Evolutionary conservation across 2,329 filamentous ascomycete genomes (phyloP).

Genomic region (Penicillium sp.): DNA sequence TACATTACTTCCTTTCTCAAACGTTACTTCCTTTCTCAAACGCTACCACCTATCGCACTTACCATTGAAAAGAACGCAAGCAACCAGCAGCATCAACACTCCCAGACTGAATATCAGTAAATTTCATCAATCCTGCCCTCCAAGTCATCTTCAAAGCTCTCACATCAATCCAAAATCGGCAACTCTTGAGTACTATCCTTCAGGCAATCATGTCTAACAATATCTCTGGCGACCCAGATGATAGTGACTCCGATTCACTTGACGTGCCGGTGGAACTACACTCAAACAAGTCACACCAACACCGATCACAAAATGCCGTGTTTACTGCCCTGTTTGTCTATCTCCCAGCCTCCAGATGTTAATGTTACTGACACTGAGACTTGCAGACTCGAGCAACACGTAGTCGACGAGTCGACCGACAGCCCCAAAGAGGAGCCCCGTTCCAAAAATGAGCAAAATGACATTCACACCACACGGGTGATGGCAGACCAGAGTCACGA

Average conservation of each 20-base stretch:
- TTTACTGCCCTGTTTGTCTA: constrained; percentile 50
- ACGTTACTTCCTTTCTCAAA: too few relatives aligned
- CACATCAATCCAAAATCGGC: too few relatives aligned
- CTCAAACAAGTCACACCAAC: not conserved
- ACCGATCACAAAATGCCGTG: constrained; percentile 50
- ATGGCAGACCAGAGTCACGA: constrained; percentile 54
- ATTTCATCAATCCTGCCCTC: too few relatives aligned
- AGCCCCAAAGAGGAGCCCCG: constrained; percentile 24
- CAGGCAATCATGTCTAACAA: not conserved
- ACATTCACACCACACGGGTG: constrained; percentile 48
- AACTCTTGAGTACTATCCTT: not conserved
- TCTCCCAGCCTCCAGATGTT: not conserved
- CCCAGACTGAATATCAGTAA: too few relatives aligned
- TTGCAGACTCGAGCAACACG: constrained; percentile 43
- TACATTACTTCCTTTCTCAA: too few relatives aligned
- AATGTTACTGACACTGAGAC: not conserved
- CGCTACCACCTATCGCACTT: too few relatives aligned
- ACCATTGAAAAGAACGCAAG: too few relatives aligned
- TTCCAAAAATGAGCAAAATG: not conserved
- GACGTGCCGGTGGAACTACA: constrained; percentile 15
- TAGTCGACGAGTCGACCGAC: constrained; percentile 44
- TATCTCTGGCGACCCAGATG: constrained; percentile 4
- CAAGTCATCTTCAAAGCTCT: too few relatives aligned
- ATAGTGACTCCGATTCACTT: constrained; percentile 26
- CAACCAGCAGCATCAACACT: too few relatives aligned